These are phyloP conservation scores for Lentinula sp. DNA, from an alignment of 768 basidiomycete species.

Conservation along the genomic window DNA sequence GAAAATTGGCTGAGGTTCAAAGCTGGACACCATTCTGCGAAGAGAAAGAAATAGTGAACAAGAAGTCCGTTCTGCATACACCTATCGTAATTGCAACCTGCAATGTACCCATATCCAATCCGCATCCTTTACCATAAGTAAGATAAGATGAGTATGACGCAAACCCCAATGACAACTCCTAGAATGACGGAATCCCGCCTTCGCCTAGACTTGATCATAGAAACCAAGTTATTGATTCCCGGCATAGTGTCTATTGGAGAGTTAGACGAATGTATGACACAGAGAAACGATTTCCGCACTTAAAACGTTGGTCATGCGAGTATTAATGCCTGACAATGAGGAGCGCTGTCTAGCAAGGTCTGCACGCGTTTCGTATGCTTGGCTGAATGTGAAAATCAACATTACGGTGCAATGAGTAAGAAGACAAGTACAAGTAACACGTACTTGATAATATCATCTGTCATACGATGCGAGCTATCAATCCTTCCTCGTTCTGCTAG, in stretches of 20 bases:
- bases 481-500: conserved; percentile 85
- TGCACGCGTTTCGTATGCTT: conserved; percentile 94
- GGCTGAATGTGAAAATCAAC: conserved; percentile 38
- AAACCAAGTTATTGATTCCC: conserved; percentile 86
- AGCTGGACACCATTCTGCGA: conserved; percentile 33
- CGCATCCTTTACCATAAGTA: conserved; percentile 36
- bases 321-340: conserved; percentile 72
- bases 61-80: background rate
- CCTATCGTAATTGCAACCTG: background rate
- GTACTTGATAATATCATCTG: conserved; percentile 84
- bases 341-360: conserved; percentile 84
- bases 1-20: conserved; percentile 67
- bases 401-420: background rate
- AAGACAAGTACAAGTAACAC: conserved; percentile 18
- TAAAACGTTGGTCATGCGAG: conserved; percentile 77
- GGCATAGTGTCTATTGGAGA: conserved; percentile 68
- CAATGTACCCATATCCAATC: background rate
- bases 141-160: conserved; percentile 52
- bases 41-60: conserved; percentile 5
- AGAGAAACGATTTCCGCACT: conserved; percentile 40
- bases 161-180: conserved; percentile 83
- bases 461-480: conserved; percentile 92
- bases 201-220: conserved; percentile 89
- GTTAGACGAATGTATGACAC: background rate
- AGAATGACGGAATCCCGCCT: conserved; percentile 87